These are phyloP conservation scores for Cicer pinnatifidum DNA, from an alignment of 306 rosid genomes.

Conservation along the genomic window DNA sequence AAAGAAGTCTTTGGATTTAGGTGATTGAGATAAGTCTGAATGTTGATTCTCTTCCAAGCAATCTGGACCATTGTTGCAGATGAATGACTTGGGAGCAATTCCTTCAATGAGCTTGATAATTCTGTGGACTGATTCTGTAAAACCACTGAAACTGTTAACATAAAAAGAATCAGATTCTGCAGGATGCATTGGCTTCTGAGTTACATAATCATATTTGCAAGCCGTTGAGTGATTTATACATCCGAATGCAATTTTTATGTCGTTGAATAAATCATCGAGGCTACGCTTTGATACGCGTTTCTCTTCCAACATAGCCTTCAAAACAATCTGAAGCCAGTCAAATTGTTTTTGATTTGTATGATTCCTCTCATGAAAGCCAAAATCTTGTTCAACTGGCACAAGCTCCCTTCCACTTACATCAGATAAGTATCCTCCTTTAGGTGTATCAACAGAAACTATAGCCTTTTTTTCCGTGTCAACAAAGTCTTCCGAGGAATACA, in stretches of 20 bases:
- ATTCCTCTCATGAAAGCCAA: neutral
- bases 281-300: conserved; percentile 60
- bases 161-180: conserved; percentile 44
- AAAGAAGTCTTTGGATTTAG: conserved; percentile 54
- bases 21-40: conserved; percentile 47
- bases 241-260: conserved; percentile 74
- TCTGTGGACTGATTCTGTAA: conserved; percentile 40
- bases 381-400: conserved; percentile 50
- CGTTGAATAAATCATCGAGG: conserved; percentile 67
- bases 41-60: conserved; percentile 49
- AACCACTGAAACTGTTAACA: conserved; percentile 36
- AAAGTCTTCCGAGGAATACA: conserved; percentile 67
- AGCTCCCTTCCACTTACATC: conserved; percentile 55
- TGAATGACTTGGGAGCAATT: conserved; percentile 51
- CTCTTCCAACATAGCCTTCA: conserved; percentile 67
- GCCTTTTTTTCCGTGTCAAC: conserved; percentile 81
- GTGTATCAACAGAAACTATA: conserved; percentile 59
- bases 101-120: conserved; percentile 66
- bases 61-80: conserved; percentile 43
- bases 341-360: conserved; percentile 49
- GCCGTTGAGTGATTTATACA: conserved; percentile 49
- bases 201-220: conserved; percentile 39
- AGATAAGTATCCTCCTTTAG: conserved; percentile 44
- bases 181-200: conserved; percentile 33
- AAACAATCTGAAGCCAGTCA: conserved; percentile 85